phyloP scores from a whole-genome alignment of 75 land plant genomes.

The Larix kaempferi region DNA sequence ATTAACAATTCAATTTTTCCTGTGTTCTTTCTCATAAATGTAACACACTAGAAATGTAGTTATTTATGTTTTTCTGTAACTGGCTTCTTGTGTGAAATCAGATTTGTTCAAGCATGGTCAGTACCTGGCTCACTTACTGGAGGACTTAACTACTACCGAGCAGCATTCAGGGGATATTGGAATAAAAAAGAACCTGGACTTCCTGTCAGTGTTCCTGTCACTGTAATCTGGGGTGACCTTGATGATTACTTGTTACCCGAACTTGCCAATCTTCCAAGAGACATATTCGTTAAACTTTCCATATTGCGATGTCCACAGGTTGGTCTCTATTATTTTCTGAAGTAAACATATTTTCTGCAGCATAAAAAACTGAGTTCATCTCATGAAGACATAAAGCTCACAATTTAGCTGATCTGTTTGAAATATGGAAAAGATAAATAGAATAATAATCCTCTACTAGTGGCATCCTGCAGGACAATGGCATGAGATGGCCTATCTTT shows the following conservation, averaged over 20 bases:
- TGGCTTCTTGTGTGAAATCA: slow-evolving; percentile 4
- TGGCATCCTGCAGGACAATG: not conserved
- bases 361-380: not conserved
- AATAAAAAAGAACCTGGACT: not conserved
- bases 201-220: slow-evolving; percentile 11
- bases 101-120: slow-evolving; percentile 22
- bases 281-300: slow-evolving; percentile 11
- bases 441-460: not conserved
- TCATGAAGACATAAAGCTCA: not conserved
- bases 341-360: not conserved
- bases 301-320: slow-evolving; percentile 14
- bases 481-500: not conserved
- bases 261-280: slow-evolving; percentile 18
- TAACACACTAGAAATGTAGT: not conserved
- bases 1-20: not conserved
- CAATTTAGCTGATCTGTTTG: not conserved
- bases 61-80: not conserved
- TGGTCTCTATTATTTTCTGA: slow-evolving; percentile 9
- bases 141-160: slow-evolving; percentile 23
- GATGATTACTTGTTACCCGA: slow-evolving; percentile 10
- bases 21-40: not conserved
- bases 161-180: slow-evolving; percentile 18
- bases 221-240: slow-evolving; percentile 24
- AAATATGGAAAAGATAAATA: not conserved
- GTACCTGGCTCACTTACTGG: slow-evolving; percentile 13